Evolutionary conservation across 2,329 filamentous ascomycete species (phyloP).

Genomic region (Hawksworthiomyces lignivorus): DNA sequence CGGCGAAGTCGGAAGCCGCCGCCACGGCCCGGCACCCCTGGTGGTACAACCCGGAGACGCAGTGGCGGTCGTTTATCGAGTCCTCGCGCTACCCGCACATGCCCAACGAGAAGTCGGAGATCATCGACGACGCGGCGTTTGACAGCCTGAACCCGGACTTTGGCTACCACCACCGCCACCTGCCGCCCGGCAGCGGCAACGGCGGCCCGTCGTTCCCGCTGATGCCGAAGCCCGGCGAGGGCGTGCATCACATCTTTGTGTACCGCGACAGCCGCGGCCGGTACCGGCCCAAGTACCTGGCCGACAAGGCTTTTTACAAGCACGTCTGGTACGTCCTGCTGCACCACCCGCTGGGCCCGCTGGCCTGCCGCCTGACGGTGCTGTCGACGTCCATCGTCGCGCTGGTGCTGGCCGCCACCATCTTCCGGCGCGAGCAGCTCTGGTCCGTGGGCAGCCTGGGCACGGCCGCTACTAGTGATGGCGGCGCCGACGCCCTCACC

Average conservation of each 20-base stretch:
- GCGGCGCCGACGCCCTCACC: constrained; percentile 22
- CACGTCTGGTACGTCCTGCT: constrained; percentile 62
- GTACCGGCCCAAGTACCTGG: constrained; percentile 1
- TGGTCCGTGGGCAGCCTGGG: background rate
- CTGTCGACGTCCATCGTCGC: constrained; percentile 77
- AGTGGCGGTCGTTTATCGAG: constrained; percentile 46
- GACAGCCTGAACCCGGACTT: constrained; percentile 38
- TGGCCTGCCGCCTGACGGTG: constrained; percentile 74
- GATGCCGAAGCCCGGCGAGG: constrained; percentile 14
- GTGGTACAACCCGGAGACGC: constrained; percentile 27
- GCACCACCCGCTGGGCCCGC: constrained; percentile 75
- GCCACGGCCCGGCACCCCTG: constrained; percentile 5
- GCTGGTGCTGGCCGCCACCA: constrained; percentile 67
- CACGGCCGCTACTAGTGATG: too few species aligned
- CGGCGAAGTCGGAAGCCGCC: background rate
- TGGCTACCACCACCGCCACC: constrained; percentile 31
- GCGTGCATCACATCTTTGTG: constrained; percentile 16
- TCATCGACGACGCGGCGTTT: constrained; percentile 39
- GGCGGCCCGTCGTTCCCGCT: too few species aligned
- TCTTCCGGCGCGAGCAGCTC: constrained; percentile 54
- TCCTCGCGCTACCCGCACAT: constrained; percentile 45
- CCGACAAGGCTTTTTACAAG: constrained; percentile 31
- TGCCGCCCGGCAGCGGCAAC: too few species aligned
- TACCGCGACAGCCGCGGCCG: background rate
- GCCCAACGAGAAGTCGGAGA: constrained; percentile 38